Evolutionary conservation across 2,329 filamentous ascomycete genomes (phyloP).

Genomic region (Fusarium armeniacum): DNA sequence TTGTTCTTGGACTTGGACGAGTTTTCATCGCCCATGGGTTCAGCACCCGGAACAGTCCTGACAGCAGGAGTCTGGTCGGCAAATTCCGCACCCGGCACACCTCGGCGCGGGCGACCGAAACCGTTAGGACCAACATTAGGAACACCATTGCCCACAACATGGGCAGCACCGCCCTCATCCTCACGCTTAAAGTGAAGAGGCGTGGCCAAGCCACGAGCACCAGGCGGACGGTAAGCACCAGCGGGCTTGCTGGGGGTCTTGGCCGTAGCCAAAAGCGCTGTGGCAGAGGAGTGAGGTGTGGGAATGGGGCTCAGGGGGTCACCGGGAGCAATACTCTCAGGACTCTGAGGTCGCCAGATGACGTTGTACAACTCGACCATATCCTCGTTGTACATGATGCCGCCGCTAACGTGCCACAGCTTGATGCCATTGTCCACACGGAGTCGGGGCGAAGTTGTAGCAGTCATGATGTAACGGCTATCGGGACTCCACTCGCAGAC

Average conservation of each 20-base stretch:
- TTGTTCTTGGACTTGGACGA: conserved; percentile 94
- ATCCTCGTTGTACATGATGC: conserved; percentile 94
- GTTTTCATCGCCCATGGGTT: conserved; percentile 76
- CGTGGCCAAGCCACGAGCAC: conserved; percentile 88
- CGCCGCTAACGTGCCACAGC: conserved; percentile 91
- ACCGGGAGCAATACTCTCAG: conserved; percentile 69
- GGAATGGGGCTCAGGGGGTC: conserved; percentile 83
- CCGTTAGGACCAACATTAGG: conserved; percentile 79
- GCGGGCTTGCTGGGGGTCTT: conserved; percentile 97
- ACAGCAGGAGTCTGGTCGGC: conserved; percentile 76
- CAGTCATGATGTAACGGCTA: conserved; percentile 94
- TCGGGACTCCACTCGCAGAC: conserved; percentile 98
- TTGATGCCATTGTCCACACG: conserved; percentile 97
- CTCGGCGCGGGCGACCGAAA: conserved; percentile 82
- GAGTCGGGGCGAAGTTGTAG: conserved; percentile 95
- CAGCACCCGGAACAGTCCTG: conserved; percentile 75
- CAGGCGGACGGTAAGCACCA: conserved; percentile 96
- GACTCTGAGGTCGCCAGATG: conserved; percentile 83
- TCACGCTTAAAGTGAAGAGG: conserved; percentile 97
- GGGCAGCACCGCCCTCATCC: conserved; percentile 93
- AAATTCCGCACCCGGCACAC: conserved; percentile 88
- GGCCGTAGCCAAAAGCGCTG: conserved; percentile 83
- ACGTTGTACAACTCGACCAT: conserved; percentile 95
- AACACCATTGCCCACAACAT: conserved; percentile 82
- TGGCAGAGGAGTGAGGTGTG: conserved; percentile 83